These are phyloP conservation scores for Pterulicium gracile DNA, from an alignment of 1,284 basidiomycete genomes.

Conservation along the genomic window DNA sequence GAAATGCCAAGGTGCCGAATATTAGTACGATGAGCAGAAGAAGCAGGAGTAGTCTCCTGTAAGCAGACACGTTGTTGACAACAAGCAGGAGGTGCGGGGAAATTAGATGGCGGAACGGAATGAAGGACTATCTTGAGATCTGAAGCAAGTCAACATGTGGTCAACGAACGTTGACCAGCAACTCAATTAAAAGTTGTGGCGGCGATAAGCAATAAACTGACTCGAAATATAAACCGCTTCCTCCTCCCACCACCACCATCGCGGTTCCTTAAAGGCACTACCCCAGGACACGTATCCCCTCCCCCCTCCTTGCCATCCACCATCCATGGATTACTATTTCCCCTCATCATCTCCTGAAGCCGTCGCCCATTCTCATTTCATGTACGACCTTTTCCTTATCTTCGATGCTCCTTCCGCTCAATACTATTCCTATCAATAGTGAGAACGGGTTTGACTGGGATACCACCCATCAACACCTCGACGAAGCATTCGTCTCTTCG, in stretches of 20 bases:
- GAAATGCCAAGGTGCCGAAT: not conserved
- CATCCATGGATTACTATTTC: constrained; percentile 57
- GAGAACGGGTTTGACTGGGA: constrained; percentile 62
- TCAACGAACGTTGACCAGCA: too few species aligned
- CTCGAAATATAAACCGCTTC: too few species aligned
- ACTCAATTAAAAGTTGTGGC: too few species aligned
- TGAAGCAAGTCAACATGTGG: too few species aligned
- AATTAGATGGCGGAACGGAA: too few species aligned
- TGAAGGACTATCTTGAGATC: too few species aligned
- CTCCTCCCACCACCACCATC: too few species aligned
- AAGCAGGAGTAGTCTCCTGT: not conserved
- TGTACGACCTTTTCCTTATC: constrained; percentile 31
- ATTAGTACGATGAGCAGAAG: not conserved
- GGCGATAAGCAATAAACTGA: too few species aligned
- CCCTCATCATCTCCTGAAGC: constrained; percentile 66
- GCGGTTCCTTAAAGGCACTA: constrained; percentile 10
- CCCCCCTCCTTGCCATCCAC: constrained; percentile 10
- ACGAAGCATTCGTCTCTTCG: constrained; percentile 62
- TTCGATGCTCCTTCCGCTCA: constrained; percentile 8
- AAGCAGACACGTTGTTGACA: not conserved
- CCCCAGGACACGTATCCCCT: constrained; percentile 7
- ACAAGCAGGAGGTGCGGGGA: constrained; percentile 1
- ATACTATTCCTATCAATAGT: constrained; percentile 24
- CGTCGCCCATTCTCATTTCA: constrained; percentile 53
- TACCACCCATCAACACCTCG: constrained; percentile 50